Conservation (phyloP, 1,284 basidiomycete species). For the Rhodotorula sp. region DNA sequence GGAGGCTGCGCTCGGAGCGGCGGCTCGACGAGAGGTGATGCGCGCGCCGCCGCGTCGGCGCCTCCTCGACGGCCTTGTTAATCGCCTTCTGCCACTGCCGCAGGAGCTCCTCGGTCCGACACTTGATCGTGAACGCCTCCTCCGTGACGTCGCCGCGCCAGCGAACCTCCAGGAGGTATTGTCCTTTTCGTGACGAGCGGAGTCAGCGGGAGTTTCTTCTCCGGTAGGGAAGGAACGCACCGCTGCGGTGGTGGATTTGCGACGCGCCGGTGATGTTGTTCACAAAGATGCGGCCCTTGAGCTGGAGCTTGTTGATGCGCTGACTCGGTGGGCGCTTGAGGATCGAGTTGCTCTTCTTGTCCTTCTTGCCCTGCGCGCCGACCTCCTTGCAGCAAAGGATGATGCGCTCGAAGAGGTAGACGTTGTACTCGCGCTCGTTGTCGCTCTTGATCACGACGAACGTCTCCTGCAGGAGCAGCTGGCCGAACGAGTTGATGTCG, state of each 20-base stretch:
- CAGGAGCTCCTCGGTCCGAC: constrained; percentile 89
- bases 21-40: constrained; percentile 41
- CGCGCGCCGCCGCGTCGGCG: constrained; percentile 59
- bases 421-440: constrained; percentile 95
- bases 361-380: constrained; percentile 54
- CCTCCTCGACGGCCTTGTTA: constrained; percentile 76
- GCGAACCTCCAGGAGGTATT: constrained; percentile 70
- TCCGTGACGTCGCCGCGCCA: constrained; percentile 75
- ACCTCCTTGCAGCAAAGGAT: constrained; percentile 95
- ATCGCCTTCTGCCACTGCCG: constrained; percentile 88
- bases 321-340: constrained; percentile 59
- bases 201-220: no score
- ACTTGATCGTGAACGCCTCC: constrained; percentile 92
- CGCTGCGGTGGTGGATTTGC: constrained; percentile 74
- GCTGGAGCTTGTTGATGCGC: constrained; percentile 65
- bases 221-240: constrained; percentile 68
- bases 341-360: constrained; percentile 67
- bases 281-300: constrained; percentile 96
- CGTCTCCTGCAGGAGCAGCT: constrained; percentile 87
- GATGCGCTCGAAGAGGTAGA: constrained; percentile 98
- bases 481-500: constrained; percentile 88
- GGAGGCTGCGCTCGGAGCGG: constrained; percentile 35
- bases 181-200: constrained; percentile 19
- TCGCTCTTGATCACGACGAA: constrained; percentile 96
- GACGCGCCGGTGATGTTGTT: constrained; percentile 91